Evolutionary conservation across 2,329 filamentous ascomycete species (phyloP), one percentile per base, ranked within the genome.

Genomic region (Xylariales sp.): DNA sequence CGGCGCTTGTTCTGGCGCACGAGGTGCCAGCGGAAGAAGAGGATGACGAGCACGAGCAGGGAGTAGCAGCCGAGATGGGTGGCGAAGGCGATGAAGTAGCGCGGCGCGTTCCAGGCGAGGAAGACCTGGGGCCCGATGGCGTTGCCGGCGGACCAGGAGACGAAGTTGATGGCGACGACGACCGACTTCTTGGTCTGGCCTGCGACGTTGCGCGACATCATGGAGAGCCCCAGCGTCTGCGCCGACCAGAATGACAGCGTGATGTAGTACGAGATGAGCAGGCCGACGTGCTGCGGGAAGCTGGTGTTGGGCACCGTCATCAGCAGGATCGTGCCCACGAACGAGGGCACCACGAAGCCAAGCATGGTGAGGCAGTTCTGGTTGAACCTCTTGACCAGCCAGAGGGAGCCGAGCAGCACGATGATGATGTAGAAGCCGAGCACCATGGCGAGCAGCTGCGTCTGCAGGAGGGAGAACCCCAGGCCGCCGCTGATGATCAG

Each of bases 241-340:
- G 82, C 83, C 0, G 83, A 81, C 83, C 83, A 88, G 72, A 89
- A 89, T 5, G 81, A 86, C 14, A 88, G 70, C 0, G 79, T 82
- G 44, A 88, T 82, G 62, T 88, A 89, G 67, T 88, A 89, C 52
- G 72, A 76, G 51, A 88, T 76, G 12, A 88, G 63, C 1, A 89
- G 69, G 5, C 84, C 84, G 19, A 81, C 70, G 58, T 83, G 74
- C 25, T 77, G 79, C 7, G 72, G 59, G 24, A 69, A 67, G 29
- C 66, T 74, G 6, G 69, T 66, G 47, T 82, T 81, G 16, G 73
- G 59, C 6, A 88, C 71, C 0, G 78, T 82, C 74, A 88, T 83
- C 39, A 88, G 73, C 27, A 86, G 72, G 37, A 85, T 80, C 2
- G 83, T 88, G 37, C 84, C 84, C 32, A 84, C 55, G 51, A 85